Evolutionary conservation across 2,329 filamentous ascomycete genomes (phyloP).

Genomic region (Colletotrichum echinochloae): DNA sequence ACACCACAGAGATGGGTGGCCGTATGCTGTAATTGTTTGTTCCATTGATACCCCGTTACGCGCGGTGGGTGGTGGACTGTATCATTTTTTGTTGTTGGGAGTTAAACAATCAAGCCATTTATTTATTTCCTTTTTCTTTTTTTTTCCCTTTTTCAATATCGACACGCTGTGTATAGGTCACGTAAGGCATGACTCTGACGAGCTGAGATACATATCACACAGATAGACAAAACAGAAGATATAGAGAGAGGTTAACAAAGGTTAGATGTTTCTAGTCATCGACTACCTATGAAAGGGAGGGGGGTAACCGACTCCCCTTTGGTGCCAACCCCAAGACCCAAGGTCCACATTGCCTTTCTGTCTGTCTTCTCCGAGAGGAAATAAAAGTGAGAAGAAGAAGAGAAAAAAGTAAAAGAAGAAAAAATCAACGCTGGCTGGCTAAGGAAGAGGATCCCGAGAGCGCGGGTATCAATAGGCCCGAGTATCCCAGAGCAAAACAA

Average conservation of each 20-base stretch:
- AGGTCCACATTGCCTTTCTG: not conserved
- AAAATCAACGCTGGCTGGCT: not conserved
- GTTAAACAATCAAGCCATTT: not conserved
- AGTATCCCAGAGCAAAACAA: conserved; percentile 3
- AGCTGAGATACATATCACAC: not conserved
- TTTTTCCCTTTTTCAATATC: not conserved
- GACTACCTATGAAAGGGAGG: not conserved
- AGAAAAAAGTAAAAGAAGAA: not conserved
- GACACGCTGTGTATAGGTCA: not conserved
- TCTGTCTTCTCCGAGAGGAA: too few species aligned
- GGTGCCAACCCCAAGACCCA: not conserved
- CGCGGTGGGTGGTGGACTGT: conserved; percentile 26
- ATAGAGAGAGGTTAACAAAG: not conserved
- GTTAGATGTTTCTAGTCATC: not conserved
- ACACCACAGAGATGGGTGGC: not conserved
- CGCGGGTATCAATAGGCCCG: not conserved
- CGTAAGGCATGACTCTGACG: too few species aligned
- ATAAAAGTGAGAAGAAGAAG: not conserved
- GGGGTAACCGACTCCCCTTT: not conserved
- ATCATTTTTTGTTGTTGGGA: not conserved
- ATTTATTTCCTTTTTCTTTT: not conserved
- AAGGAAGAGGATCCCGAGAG: not conserved
- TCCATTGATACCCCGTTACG: conserved; percentile 34
- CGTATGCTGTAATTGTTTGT: conserved; percentile 24
- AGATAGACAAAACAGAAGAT: not conserved